Base-by-base conservation (phyloP, 805 yeast genomes). In the Kockiozyma suomiensis region DNA sequence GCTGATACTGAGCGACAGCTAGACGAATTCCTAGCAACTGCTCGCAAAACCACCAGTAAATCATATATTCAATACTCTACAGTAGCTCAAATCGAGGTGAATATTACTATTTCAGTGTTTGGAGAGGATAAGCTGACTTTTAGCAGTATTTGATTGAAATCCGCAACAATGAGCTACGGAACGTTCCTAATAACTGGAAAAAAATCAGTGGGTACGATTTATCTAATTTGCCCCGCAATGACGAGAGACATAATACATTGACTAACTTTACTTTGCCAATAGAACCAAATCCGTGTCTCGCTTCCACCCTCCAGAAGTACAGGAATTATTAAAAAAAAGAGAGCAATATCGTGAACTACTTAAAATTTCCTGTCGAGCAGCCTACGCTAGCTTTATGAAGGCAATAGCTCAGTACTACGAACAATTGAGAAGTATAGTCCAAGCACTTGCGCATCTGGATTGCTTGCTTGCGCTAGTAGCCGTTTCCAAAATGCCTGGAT, bases 141-240 rank as follows among this genome's bases (percentile, higher is more conserved):
- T 6, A 38, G 23, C 26, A 90, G 1, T 88, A 86, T 69, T 75
- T 92, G 50, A 79, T 94, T 23, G 97, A 92, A 68, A 85, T 93
- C 0, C 76, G 90, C 46, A 85, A 85, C 62, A 73, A 81, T 12
- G 82, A 82, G 46, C 76, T 81, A 1, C 82, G 81, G 45, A 72
- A 75, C 1, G 73, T 92, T 1, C 98, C 98, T 0, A 67, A 75
- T 1, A 84, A 82, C 53, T 93, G 97, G 97, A 74, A 86, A 12
- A 87, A 89, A 66, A 81, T 88, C 28, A 87, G 82, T 67, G 87
- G 87, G 7, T 59, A 38, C 33, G 33, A 30, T 7, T 7, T 30
- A 30, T 30, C 10, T 30, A n/a, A 3, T 19, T 10, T 6, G 4
- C 15, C 33, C 4, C n/a, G 19, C 13, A n/a, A n/a, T n/a, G n/a